phyloP scores from a whole-genome alignment of 1,139 yeast species.

The Wickerhamomyces sp. region DNA sequence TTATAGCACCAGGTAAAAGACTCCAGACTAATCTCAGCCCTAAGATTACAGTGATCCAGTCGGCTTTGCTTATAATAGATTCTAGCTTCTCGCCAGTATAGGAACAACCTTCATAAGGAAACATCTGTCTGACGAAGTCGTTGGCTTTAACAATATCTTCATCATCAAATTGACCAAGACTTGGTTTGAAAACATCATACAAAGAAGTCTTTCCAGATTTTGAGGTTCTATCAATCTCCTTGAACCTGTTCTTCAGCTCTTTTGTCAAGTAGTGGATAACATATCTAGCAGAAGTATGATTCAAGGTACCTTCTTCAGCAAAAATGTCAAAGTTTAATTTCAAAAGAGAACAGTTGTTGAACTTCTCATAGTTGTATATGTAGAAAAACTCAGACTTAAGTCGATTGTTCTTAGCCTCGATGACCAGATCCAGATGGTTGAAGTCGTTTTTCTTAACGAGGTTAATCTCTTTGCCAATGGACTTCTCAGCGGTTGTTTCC shows the following conservation, averaged over 20 bases:
- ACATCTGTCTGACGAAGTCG: conserved; percentile 22
- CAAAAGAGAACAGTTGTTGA: conserved; percentile 22
- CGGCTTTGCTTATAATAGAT: conserved; percentile 17
- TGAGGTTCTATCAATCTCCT: conserved; percentile 11
- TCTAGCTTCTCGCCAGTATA: conserved; percentile 26
- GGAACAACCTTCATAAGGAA: conserved; percentile 32
- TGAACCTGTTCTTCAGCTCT: conserved; percentile 23
- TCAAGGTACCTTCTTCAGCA: conserved; percentile 18
- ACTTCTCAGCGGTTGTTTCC: conserved; percentile 21
- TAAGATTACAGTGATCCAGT: conserved; percentile 24
- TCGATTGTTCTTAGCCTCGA: conserved; percentile 24
- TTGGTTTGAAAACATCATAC: conserved; percentile 29
- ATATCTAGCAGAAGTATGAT: conserved; percentile 28
- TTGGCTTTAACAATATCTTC: conserved; percentile 24
- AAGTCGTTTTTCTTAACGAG: conserved; percentile 18
- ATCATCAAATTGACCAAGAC: conserved; percentile 28
- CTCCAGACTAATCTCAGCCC: conserved; percentile 28
- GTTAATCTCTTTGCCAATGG: conserved; percentile 23
- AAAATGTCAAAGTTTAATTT: conserved; percentile 26
- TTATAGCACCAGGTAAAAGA: conserved; percentile 27
- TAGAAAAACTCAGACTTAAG: conserved; percentile 24
- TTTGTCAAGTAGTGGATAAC: conserved; percentile 28
- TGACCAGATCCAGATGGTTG: conserved; percentile 22
- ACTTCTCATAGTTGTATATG: conserved; percentile 23
- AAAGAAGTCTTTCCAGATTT: conserved; percentile 10